Evolutionary conservation across 805 yeast species (phyloP).

Genomic region (Candida tibetensis): DNA sequence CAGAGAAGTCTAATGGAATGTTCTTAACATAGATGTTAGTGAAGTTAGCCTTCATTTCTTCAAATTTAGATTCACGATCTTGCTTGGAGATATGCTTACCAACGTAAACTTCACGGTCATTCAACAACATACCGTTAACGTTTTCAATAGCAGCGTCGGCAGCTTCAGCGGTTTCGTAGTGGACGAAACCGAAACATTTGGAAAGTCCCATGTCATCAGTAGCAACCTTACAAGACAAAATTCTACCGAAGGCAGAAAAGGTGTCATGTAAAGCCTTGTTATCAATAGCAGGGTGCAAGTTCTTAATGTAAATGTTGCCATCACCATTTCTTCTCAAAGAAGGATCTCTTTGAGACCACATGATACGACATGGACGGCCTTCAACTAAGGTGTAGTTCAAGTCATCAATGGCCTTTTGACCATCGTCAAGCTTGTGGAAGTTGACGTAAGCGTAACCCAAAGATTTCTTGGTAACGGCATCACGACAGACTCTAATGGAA

Average conservation of each 20-base stretch:
- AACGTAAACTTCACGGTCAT: slow-evolving; percentile 93
- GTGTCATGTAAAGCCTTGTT: slow-evolving; percentile 99
- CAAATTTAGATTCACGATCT: slow-evolving; percentile 92
- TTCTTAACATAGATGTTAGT: slow-evolving; percentile 96
- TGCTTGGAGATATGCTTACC: slow-evolving; percentile 90
- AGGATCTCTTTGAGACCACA: slow-evolving; percentile 99
- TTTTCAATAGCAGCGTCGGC: slow-evolving; percentile 94
- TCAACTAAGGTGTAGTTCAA: slow-evolving; percentile 91
- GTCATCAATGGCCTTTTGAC: slow-evolving; percentile 91
- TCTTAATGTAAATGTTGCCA: slow-evolving; percentile 96
- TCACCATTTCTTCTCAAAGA: slow-evolving; percentile 90
- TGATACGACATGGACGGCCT: slow-evolving; percentile 96
- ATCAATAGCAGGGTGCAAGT: slow-evolving; percentile 96
- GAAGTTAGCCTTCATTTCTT: slow-evolving; percentile 86
- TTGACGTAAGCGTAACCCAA: slow-evolving; percentile 98
- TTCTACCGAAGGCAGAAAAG: slow-evolving; percentile 93
- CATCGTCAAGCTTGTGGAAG: slow-evolving; percentile 85
- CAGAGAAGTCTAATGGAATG: slow-evolving; percentile 67
- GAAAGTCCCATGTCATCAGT: slow-evolving; percentile 88
- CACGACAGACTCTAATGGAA: slow-evolving; percentile 98
- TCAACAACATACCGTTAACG: slow-evolving; percentile 96
- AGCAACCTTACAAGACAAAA: slow-evolving; percentile 96
- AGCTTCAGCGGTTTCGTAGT: slow-evolving; percentile 88
- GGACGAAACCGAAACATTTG: slow-evolving; percentile 96
- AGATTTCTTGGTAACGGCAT: slow-evolving; percentile 93